Percentiles rank a stretch among this genome's conserved stretches.
phyloP scores from a whole-genome alignment of 2,329 filamentous ascomycete species.

The Epicoccum nigrum region DNA sequence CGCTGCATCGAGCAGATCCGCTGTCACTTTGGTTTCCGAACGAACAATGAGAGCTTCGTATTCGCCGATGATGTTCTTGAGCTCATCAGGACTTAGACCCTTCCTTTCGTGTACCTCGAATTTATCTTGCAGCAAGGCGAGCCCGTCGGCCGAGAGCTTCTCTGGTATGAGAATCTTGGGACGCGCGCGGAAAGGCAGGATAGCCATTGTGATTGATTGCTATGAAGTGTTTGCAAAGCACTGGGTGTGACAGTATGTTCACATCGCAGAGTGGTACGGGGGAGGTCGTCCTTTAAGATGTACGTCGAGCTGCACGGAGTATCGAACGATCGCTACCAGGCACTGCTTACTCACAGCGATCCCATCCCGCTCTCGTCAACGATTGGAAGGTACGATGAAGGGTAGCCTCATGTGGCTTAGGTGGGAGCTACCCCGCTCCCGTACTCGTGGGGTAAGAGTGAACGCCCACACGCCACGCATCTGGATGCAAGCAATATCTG shows the following conservation, averaged over 20 bases:
- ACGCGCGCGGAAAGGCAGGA: slow-evolving; percentile 35
- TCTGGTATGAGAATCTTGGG: slow-evolving; percentile 74
- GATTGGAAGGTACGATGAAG: slow-evolving; percentile 24
- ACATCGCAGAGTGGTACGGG: not conserved
- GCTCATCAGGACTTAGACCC: slow-evolving; percentile 66
- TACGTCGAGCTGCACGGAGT: slow-evolving; percentile 7
- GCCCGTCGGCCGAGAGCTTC: slow-evolving; percentile 79
- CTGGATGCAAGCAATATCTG: not conserved
- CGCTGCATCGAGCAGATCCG: slow-evolving; percentile 68
- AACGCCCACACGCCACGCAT: slow-evolving; percentile 17
- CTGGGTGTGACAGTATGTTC: too few relatives aligned
- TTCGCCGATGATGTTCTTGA: slow-evolving; percentile 69
- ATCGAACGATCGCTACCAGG: slow-evolving; percentile 36
- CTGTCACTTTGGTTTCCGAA: slow-evolving; percentile 81
- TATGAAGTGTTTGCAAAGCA: too few relatives aligned
- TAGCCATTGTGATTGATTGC: slow-evolving; percentile 45
- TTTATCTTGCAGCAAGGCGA: slow-evolving; percentile 68
- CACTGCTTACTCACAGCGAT: slow-evolving; percentile 1
- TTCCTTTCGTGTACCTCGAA: slow-evolving; percentile 74
- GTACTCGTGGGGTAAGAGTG: slow-evolving; percentile 35
- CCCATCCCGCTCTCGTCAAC: slow-evolving; percentile 30
- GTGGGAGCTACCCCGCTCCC: slow-evolving; percentile 42
- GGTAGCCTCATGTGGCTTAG: slow-evolving; percentile 29
- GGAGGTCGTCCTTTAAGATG: slow-evolving; percentile 11
- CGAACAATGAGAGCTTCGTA: slow-evolving; percentile 81